Evolutionary conservation across 2,329 filamentous ascomycete species (phyloP), one percentile per base, ranked within the genome.

Genomic region (Cladophialophora bantiana): DNA sequence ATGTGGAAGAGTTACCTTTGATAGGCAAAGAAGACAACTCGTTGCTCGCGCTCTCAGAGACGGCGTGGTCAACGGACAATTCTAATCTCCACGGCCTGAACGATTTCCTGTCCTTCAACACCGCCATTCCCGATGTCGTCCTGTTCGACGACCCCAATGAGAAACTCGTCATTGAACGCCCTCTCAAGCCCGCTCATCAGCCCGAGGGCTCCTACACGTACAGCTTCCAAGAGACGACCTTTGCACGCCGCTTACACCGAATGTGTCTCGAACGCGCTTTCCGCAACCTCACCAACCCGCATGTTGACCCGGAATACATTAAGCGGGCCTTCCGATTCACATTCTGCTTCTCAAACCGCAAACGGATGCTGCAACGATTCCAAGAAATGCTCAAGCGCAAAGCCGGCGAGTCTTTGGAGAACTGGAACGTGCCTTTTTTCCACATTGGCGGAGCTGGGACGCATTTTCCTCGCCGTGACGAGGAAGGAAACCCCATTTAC

Each of bases 231-330:
- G 91, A 94, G 75, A 79, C 82, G 1, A 88, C 85, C 0, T 94
- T 96, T 71, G 88, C 88, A 10, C 86, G 91, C 7, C 85, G 90
- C 4, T 80, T 96, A 4, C 90, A 92, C 57, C 86, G 92, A 50
- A 83, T 83, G 61, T 83, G 87, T 2, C 72, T 89, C 0, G 91
- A 96, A 77, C 78, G 82, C 32, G 90, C 84, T 0, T 86, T 88
- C 64, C 78, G 81, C 2, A 64, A 62, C 34, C 59, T 71, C 26
- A 67, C 68, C 18, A 66, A 65, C 59, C 64, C 75, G 60, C 55
- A 82, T 69, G 83, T 86, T 56, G 81, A 84, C 0, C 81, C 83
- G 1, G 75, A 80, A 2, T 77, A 77, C 0, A 81, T 88, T 63
- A 78, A 81, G n/a, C 83, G 84, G 38, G 83, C 88, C 1, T 94